Percentiles rank a stretch among this genome's conserved stretches.
Evolutionary conservation across 805 yeast genomes (phyloP).

Genomic region (Candida ipomoeae): DNA sequence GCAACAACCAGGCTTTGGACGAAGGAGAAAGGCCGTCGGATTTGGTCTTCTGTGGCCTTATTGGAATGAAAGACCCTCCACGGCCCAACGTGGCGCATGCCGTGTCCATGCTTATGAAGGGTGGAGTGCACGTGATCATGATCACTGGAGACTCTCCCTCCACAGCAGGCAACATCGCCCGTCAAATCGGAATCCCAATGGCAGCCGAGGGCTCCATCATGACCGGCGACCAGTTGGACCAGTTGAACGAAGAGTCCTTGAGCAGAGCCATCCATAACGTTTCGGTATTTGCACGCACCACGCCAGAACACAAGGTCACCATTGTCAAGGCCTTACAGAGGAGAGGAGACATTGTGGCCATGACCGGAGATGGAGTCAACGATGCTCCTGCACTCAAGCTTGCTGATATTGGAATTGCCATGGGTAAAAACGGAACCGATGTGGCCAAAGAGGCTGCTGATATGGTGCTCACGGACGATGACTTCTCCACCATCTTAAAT

Average conservation of each 20-base stretch:
- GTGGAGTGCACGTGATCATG: conserved; percentile 98
- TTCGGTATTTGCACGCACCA: conserved; percentile 88
- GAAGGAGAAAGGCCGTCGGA: conserved; percentile 26
- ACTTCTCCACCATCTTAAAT: conserved; percentile 85
- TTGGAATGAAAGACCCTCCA: conserved; percentile 98
- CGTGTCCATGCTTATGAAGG: conserved; percentile 70
- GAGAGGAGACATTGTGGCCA: conserved; percentile 93
- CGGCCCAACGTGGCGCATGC: conserved; percentile 79
- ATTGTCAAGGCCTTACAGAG: conserved; percentile 86
- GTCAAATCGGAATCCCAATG: conserved; percentile 84
- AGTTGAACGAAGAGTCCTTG: conserved; percentile 66
- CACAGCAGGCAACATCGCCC: conserved; percentile 82
- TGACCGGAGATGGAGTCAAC: conserved; percentile 99
- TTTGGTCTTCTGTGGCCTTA: conserved; percentile 75
- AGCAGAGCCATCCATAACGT: conserved; percentile 76
- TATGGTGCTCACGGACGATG: conserved; percentile 96
- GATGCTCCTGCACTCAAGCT: conserved; percentile 97
- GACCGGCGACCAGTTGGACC: conserved; percentile 80
- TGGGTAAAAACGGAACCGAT: conserved; percentile 93
- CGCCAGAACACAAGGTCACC: conserved; percentile 89
- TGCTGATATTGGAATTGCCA: conserved; percentile 94
- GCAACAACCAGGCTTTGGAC: conserved; percentile 42
- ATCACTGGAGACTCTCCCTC: conserved; percentile 92
- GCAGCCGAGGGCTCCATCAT: conserved; percentile 64
- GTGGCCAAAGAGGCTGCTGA: conserved; percentile 98